These are phyloP conservation scores for Penicillium verrucosum DNA, from an alignment of 2,329 filamentous ascomycete genomes.

Conservation along the genomic window DNA sequence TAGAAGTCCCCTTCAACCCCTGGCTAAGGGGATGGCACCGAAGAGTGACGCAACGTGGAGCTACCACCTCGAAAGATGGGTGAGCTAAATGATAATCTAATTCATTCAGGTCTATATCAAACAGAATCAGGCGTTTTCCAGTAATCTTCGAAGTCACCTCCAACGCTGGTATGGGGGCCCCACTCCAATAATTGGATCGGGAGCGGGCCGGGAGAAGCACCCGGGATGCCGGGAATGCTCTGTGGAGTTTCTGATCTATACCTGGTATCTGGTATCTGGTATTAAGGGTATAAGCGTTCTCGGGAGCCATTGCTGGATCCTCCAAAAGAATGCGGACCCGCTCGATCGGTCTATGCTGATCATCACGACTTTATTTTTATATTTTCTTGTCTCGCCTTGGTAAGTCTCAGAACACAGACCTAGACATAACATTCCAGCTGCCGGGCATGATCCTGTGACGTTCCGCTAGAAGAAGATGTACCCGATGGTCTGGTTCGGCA, in stretches of 20 bases:
- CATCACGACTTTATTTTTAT: neutral
- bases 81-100: neutral
- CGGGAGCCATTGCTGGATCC: constrained; percentile 7
- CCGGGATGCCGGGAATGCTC: constrained; percentile 8
- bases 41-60: neutral
- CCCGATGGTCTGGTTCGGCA: neutral
- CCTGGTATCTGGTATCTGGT: neutral
- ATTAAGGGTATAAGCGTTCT: neutral
- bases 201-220: constrained; percentile 3
- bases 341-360: constrained; percentile 15
- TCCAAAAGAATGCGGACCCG: constrained; percentile 16
- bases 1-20: neutral
- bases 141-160: neutral
- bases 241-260: neutral
- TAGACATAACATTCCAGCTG: constrained; percentile 1
- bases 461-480: neutral
- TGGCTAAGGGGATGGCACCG: neutral
- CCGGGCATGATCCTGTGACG: neutral
- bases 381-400: neutral
- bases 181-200: neutral
- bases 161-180: neutral
- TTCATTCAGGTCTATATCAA: neutral
- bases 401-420: neutral
- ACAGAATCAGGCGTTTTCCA: neutral
- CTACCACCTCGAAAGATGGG: neutral